Evolutionary conservation across 192 early-diverging fungal species (phyloP), one percentile per base, ranked within the genome.

Genomic region (Powellomyces hirtus): DNA sequence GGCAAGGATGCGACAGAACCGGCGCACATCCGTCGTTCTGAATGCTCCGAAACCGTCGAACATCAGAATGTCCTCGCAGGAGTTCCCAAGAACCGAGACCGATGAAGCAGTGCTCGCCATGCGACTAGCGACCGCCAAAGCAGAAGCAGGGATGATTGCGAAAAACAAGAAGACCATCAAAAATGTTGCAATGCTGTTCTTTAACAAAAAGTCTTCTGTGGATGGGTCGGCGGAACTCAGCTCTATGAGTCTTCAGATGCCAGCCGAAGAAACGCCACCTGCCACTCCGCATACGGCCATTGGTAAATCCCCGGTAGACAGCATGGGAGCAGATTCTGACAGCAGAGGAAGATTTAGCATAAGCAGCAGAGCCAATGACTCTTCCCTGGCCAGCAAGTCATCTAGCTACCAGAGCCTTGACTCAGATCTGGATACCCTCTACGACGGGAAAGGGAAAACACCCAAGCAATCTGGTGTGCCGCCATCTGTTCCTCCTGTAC

Each of bases 1-100:
- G 26, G 71, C 53, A 36, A 22, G 49, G 22, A 67, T 64, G 66
- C 52, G 52, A 18, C 56, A 35, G 30, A 72, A 59, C 3, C 59
- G 76, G n/a, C 42, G 72, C 30, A n/a, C 72, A 11, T 77, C 76
- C 0, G 49, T 75, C 20, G 59, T 76, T 3, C n/a, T 68, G 8
- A 56, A 59, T n/a, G 67, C 76, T 8, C 59, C 71, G 5, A 59
- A 74, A 29, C 49, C 73, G 1, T 6, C 59, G 6, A 59, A 35
- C 11, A 50, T 75, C 10, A 58, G 76, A 20, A 64, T 72, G 55
- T 36, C 61, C n/a, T 64, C 76, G 8, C 44, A 59, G 30, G 76
- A 77, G 45, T 77, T 77, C 29, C 76, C 76, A 11, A 75, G 66
- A 51, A 77, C 76, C n/a, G 57, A 76, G 14, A 77, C 72, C 38